A percentile compares a stretch with the other conserved stretches of the same genome.
These are phyloP conservation scores for Penicillium palitans DNA, from an alignment of 2,329 filamentous ascomycete species.

Conservation along the genomic window DNA sequence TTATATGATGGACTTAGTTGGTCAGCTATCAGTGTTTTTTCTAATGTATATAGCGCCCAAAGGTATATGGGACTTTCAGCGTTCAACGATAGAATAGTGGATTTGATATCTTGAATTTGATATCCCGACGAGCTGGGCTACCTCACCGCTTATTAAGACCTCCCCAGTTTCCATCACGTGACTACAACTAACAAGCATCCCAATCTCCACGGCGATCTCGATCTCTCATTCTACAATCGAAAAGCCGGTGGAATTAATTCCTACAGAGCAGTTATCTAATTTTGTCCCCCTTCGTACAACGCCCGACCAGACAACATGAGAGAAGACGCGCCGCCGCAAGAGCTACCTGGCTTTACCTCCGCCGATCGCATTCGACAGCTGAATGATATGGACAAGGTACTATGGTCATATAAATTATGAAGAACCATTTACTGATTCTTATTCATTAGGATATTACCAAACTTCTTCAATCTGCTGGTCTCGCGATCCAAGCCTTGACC, in stretches of 20 bases:
- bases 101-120: slow-evolving; percentile 25
- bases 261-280: background rate
- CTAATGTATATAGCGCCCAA: background rate
- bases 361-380: slow-evolving; percentile 79
- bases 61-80: background rate
- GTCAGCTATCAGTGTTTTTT: background rate
- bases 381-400: slow-evolving; percentile 71
- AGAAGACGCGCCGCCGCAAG: slow-evolving; percentile 22
- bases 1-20: background rate
- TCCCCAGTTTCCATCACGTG: slow-evolving; percentile 18
- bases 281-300: background rate
- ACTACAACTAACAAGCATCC: background rate
- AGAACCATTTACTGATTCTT: background rate
- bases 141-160: slow-evolving; percentile 18
- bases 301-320: slow-evolving; percentile 20
- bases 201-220: background rate
- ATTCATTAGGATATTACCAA: slow-evolving; percentile 49
- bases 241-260: background rate
- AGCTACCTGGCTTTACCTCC: slow-evolving; percentile 58
- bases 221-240: background rate
- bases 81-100: slow-evolving; percentile 12
- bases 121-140: slow-evolving; percentile 18
- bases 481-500: slow-evolving; percentile 64
- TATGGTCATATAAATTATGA: background rate
- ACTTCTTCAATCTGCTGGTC: slow-evolving; percentile 60